Evolutionary conservation across 768 basidiomycete species (phyloP).

Genomic region (Tephrocybe rancida): DNA sequence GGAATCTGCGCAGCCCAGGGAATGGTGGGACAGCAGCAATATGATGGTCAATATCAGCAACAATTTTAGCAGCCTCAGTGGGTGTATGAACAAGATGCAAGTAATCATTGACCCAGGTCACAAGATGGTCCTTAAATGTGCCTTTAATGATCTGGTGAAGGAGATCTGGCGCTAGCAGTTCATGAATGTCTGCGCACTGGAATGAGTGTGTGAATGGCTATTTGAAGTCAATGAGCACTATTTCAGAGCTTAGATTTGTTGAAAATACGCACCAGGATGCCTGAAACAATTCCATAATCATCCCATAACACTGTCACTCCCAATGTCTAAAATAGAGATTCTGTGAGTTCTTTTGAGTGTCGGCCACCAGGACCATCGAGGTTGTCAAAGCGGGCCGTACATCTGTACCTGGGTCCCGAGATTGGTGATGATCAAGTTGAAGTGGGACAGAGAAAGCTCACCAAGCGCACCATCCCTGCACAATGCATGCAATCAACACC

Average conservation of each 20-base stretch:
- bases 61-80: neutral
- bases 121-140: slow-evolving; percentile 4
- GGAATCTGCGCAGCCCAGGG: neutral
- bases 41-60: neutral
- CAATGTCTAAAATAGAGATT: slow-evolving; percentile 1
- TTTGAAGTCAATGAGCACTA: too few relatives aligned
- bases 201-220: slow-evolving; percentile 12
- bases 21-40: neutral
- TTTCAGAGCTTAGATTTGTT: slow-evolving; percentile 13
- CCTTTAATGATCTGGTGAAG: slow-evolving; percentile 4
- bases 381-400: neutral
- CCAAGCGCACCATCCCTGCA: slow-evolving; percentile 1
- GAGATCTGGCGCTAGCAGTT: slow-evolving; percentile 16
- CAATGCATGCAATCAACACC: neutral
- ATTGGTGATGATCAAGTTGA: too few relatives aligned
- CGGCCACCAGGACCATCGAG: neutral
- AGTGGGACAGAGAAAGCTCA: too few relatives aligned
- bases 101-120: neutral
- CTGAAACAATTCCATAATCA: slow-evolving; percentile 14
- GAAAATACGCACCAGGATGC: slow-evolving; percentile 23
- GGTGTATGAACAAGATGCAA: neutral
- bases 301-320: too few relatives aligned
- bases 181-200: slow-evolving; percentile 17
- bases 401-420: too few relatives aligned
- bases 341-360: slow-evolving; percentile 19